Percentiles rank a stretch among this genome's conserved stretches.
These are phyloP conservation scores for Orbilia quercus DNA, from an alignment of 2,329 filamentous ascomycete species.

Conservation along the genomic window DNA sequence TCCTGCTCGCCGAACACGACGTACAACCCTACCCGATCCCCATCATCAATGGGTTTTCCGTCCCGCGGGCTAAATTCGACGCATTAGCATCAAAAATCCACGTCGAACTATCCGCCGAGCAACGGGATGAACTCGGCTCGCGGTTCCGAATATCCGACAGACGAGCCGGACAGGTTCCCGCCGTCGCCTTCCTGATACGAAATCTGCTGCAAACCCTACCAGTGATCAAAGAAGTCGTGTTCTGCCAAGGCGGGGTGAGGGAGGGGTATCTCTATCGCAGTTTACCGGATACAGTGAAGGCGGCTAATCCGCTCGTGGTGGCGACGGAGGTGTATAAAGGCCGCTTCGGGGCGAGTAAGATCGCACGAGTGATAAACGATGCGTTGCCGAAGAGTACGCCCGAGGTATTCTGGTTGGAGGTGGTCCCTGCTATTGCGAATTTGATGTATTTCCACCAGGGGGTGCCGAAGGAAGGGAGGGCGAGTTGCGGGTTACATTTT, in stretches of 20 bases:
- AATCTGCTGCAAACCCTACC: slow-evolving; percentile 77
- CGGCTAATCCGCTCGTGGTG: slow-evolving; percentile 74
- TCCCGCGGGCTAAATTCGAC: slow-evolving; percentile 71
- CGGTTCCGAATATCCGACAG: slow-evolving; percentile 81
- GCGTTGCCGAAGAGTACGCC: slow-evolving; percentile 65
- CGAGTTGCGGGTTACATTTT: slow-evolving; percentile 77
- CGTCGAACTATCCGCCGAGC: slow-evolving; percentile 56
- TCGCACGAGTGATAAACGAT: slow-evolving; percentile 67
- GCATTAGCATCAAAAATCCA: slow-evolving; percentile 59
- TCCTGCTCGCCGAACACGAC: slow-evolving; percentile 81
- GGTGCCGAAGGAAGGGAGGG: slow-evolving; percentile 69
- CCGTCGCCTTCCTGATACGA: slow-evolving; percentile 82
- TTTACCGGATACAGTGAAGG: slow-evolving; percentile 71
- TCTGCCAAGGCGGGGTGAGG: slow-evolving; percentile 87
- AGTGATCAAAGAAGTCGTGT: slow-evolving; percentile 77
- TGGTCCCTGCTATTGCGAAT: slow-evolving; percentile 71
- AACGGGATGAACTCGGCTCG: slow-evolving; percentile 60
- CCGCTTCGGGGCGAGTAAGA: slow-evolving; percentile 65
- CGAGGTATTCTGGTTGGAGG: slow-evolving; percentile 64
- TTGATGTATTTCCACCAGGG: slow-evolving; percentile 69
- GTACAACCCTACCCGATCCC: slow-evolving; percentile 84
- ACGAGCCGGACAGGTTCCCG: slow-evolving; percentile 82
- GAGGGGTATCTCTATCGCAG: slow-evolving; percentile 83
- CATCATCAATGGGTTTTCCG: slow-evolving; percentile 81
- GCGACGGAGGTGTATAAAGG: slow-evolving; percentile 69